Conservation (phyloP, 495 filamentous ascomycete species). For the Choiromyces venosus region DNA sequence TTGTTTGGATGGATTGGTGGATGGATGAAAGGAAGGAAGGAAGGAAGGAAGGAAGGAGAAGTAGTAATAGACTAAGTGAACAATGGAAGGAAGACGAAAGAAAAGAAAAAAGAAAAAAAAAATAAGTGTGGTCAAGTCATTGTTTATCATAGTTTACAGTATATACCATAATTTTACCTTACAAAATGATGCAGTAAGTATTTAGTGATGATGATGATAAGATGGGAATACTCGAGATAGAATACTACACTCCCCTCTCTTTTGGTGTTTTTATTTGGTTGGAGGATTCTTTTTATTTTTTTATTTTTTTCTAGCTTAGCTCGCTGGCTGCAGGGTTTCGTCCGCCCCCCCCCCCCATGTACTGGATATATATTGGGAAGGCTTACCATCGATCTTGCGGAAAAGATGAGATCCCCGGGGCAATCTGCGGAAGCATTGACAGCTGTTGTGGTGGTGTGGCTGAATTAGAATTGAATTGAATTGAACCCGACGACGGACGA, state of each 20-base stretch:
- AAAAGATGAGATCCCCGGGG: conserved; percentile 35
- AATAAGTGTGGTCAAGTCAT: background rate
- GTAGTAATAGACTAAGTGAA: too few relatives aligned
- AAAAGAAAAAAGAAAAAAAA: background rate
- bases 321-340: background rate
- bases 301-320: conserved; percentile 15
- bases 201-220: background rate
- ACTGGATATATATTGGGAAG: background rate
- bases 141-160: background rate
- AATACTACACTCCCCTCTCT: background rate
- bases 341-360: too few relatives aligned
- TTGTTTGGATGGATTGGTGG: background rate
- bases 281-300: conserved; percentile 4
- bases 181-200: background rate
- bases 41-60: background rate
- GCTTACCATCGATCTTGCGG: conserved; percentile 25
- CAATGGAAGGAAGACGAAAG: too few relatives aligned
- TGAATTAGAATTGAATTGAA: conserved; percentile 15
- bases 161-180: background rate
- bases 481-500: background rate
- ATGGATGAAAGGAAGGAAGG: background rate
- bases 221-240: background rate
- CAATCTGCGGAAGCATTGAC: conserved; percentile 23
- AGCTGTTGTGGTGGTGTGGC: conserved; percentile 13
- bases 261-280: conserved; percentile 4